Evolutionary conservation across 2,329 filamentous ascomycete genomes (phyloP), one percentile per base, ranked within the genome.

Genomic region (Plectosphaerella plurivora): DNA sequence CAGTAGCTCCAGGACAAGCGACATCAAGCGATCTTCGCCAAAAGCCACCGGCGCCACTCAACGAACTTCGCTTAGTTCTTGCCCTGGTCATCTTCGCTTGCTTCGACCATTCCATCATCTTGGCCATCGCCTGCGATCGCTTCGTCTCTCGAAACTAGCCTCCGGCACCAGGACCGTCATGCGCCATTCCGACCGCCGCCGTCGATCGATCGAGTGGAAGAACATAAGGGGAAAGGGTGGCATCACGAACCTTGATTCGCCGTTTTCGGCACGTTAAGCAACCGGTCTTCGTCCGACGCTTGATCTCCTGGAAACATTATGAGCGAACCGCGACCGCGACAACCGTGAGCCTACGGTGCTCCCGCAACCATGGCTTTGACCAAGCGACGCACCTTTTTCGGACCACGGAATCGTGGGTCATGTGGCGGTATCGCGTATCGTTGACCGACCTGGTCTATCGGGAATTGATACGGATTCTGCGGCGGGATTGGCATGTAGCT

Each of bases 201-300:
- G n/a, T 37, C 35, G 35, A 12, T 37, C 35, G 35, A 12, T 18
- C 45, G 54, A 48, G 35, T 37, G 46, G 24, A 28, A 53, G 15
- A 45, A 24, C 42, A 25, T 41, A 35, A 47, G 39, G 37, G 41
- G 14, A 41, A 53, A 51, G 45, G 18, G 39, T 37, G 33, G 24
- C 61, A 53, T 54, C 53, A 72, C 78, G 65, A 68, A 83, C 81
- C 80, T 84, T 84, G 64, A 84, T 83, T 60, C 81, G 73, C 59
- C 81, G 75, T 62, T 82, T 83, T 52, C 81, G 78, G 66, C 81
- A 84, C 45, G 81, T 84, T 64, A 84, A 66, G 59, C 81, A 84
- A n/a, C 81, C 81, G 2, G 81, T 84, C 65, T 84, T 84, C 46
- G 81, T 84, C 60, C 81, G 76, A 55, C 81, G 76, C 65, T 83